Percentiles rank a stretch among this genome's conserved stretches.
Evolutionary conservation across 2,329 filamentous ascomycete genomes (phyloP).

Genomic region (Chaetomiaceae sp.): DNA sequence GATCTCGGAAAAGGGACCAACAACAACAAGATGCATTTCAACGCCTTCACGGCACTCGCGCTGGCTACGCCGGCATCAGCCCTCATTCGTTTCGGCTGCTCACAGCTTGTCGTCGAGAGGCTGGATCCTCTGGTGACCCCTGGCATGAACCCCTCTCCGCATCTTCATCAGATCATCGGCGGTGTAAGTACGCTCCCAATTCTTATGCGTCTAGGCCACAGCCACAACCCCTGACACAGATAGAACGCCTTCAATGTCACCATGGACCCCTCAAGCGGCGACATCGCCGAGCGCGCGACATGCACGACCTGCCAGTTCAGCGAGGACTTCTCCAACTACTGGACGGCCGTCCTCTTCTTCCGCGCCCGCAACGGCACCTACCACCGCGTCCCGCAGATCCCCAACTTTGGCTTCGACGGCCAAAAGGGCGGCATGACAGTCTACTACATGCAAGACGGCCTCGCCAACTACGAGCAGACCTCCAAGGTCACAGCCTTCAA

Average conservation of each 20-base stretch:
- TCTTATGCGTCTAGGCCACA: too few species aligned
- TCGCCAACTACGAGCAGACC: constrained; percentile 26
- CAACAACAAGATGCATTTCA: constrained; percentile 19
- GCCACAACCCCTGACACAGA: neutral
- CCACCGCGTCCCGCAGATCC: constrained; percentile 26
- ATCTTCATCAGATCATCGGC: constrained; percentile 27
- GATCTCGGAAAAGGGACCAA: too few species aligned
- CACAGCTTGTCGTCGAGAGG: constrained; percentile 25
- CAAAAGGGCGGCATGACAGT: constrained; percentile 34
- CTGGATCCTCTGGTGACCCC: constrained; percentile 25
- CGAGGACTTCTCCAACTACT: constrained; percentile 29
- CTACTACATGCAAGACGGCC: constrained; percentile 32
- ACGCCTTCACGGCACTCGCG: constrained; percentile 18
- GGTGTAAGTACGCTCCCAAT: constrained; percentile 14
- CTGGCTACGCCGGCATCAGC: constrained; percentile 23
- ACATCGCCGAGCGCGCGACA: constrained; percentile 26
- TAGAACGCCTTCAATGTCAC: constrained; percentile 38
- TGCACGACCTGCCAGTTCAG: constrained; percentile 34
- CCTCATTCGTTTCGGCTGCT: constrained; percentile 24
- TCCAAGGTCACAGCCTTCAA: constrained; percentile 42
- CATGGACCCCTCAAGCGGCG: constrained; percentile 31
- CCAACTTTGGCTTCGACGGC: constrained; percentile 33
- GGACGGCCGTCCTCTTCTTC: constrained; percentile 27
- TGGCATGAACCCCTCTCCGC: constrained; percentile 21
- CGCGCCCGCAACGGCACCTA: constrained; percentile 20